A percentile compares a stretch with the other conserved stretches of the same genome.
phyloP scores from a whole-genome alignment of 768 basidiomycete genomes.

The Clitopilus hobsonii region DNA sequence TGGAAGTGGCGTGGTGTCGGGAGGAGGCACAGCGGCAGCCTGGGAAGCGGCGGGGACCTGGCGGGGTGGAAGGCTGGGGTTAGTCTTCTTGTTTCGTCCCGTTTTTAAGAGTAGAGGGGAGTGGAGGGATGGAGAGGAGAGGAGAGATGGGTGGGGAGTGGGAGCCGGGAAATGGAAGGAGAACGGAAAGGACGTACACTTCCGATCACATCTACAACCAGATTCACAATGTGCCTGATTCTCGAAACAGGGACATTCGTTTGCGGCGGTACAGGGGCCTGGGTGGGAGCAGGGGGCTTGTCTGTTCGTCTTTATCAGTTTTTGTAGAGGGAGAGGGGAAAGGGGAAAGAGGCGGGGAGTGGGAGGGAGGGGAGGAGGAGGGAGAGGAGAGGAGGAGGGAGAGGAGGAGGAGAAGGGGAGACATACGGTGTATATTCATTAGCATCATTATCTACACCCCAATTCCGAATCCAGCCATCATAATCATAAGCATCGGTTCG shows the following conservation, averaged over 20 bases:
- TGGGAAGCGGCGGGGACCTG: slow-evolving; percentile 50
- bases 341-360: no score
- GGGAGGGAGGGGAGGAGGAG: no score
- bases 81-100: background rate
- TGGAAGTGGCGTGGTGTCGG: slow-evolving; percentile 24
- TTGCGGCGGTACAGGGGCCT: slow-evolving; percentile 45
- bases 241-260: slow-evolving; percentile 43
- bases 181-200: slow-evolving; percentile 38
- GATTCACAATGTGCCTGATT: slow-evolving; percentile 52
- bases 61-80: background rate
- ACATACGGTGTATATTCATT: slow-evolving; percentile 22
- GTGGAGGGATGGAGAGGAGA: background rate
- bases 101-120: no score
- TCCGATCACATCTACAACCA: slow-evolving; percentile 45
- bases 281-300: slow-evolving; percentile 49
- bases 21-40: slow-evolving; percentile 49
- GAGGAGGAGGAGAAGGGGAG: background rate
- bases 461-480: no score
- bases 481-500: no score
- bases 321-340: no score
- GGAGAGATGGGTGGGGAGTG: background rate
- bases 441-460: slow-evolving; percentile 15
- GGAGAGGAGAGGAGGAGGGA: no score
- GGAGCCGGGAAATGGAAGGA: slow-evolving; percentile 2
- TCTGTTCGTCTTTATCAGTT: slow-evolving; percentile 19